These are phyloP conservation scores for Exidia glandulosa DNA, from an alignment of 768 basidiomycete genomes.

Conservation along the genomic window DNA sequence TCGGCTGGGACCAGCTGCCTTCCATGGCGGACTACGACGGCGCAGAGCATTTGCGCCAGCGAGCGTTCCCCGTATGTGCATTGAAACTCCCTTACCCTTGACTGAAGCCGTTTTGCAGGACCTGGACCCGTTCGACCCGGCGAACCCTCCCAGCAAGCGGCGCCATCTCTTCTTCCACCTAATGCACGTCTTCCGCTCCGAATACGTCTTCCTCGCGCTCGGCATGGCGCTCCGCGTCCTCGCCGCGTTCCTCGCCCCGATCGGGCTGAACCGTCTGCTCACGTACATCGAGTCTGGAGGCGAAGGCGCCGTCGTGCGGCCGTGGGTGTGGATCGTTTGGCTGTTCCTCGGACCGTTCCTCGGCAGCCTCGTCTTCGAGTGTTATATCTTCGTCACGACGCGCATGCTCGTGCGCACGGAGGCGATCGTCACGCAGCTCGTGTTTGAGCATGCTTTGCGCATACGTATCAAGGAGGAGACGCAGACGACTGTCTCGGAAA, in stretches of 20 bases:
- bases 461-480: constrained; percentile 24
- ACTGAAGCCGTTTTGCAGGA: neutral
- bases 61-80: neutral
- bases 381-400: constrained; percentile 10
- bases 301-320: constrained; percentile 25
- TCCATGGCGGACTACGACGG: constrained; percentile 35
- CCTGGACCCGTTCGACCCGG: neutral
- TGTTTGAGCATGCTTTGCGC: constrained; percentile 27
- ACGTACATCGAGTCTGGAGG: constrained; percentile 28
- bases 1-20: constrained; percentile 33
- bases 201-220: neutral
- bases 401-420: constrained; percentile 21
- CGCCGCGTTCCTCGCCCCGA: neutral
- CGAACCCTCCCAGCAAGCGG: neutral
- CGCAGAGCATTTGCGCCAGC: constrained; percentile 16
- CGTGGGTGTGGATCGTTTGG: constrained; percentile 32
- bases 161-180: neutral
- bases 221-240: neutral
- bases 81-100: too few relatives aligned
- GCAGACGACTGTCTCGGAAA: neutral
- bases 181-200: neutral
- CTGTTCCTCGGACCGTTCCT: constrained; percentile 11
- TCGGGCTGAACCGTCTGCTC: neutral
- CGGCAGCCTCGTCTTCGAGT: constrained; percentile 17
- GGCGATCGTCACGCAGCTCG: constrained; percentile 25